Conservation (phyloP, 2,329 filamentous ascomycete genomes). For the Macroventuria anomochaeta region DNA sequence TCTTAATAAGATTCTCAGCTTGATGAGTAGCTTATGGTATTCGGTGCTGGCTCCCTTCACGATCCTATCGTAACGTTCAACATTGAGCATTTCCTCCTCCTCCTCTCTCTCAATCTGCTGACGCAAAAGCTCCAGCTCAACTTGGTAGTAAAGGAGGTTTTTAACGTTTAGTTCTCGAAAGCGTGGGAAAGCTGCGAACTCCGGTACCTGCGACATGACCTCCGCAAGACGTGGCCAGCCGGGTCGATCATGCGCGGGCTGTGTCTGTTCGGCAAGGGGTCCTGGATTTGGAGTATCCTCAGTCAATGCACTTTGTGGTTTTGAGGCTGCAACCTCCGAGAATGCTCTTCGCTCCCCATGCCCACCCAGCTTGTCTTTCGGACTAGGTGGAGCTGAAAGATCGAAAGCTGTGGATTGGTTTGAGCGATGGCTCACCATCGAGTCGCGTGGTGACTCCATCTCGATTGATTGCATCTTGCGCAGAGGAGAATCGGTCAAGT, state of each 20-base stretch:
- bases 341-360: neutral
- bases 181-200: constrained; percentile 6
- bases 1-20: neutral
- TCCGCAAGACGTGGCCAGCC: constrained; percentile 5
- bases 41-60: neutral
- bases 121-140: neutral
- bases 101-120: neutral
- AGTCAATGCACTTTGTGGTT: no score
- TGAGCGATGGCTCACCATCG: neutral
- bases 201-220: neutral
- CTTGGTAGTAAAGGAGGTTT: constrained; percentile 3
- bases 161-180: neutral
- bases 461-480: neutral
- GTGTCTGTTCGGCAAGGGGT: no score
- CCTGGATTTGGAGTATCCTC: no score
- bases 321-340: neutral
- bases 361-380: neutral
- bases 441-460: neutral
- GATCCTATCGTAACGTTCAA: neutral
- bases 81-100: neutral
- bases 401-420: neutral
- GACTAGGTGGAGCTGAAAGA: neutral
- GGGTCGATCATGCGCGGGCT: no score
- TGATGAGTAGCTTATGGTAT: neutral
- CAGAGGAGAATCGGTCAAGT: no score